phyloP scores from a whole-genome alignment of 2,329 filamentous ascomycete genomes.

The Dactylonectria estremocensis region DNA sequence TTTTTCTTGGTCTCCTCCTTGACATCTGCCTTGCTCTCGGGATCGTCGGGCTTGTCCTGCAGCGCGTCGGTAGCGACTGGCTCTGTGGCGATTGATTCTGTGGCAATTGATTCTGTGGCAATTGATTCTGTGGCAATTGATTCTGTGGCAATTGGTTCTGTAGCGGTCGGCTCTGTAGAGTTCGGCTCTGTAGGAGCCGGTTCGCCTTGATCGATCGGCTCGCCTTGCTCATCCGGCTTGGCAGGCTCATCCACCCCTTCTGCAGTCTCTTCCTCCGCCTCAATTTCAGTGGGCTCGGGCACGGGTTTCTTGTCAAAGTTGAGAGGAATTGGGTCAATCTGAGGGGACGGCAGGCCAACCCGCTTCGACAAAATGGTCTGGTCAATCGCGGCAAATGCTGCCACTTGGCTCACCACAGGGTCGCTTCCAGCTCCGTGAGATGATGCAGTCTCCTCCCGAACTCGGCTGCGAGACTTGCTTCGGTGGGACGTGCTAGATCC shows the following conservation, averaged over 20 bases:
- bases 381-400: slow-evolving; percentile 75
- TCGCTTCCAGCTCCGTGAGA: slow-evolving; percentile 52
- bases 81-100: slow-evolving; percentile 6
- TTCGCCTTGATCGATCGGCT: not conserved
- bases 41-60: not conserved
- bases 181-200: not conserved
- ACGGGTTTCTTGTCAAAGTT: slow-evolving; percentile 56
- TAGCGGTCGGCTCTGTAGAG: slow-evolving; percentile 1
- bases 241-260: slow-evolving; percentile 27
- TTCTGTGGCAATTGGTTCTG: slow-evolving; percentile 12
- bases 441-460: slow-evolving; percentile 44
- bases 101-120: slow-evolving; percentile 13
- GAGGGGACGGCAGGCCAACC: slow-evolving; percentile 64
- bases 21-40: not conserved
- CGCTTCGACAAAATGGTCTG: slow-evolving; percentile 72
- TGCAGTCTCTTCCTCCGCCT: slow-evolving; percentile 28
- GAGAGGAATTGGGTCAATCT: slow-evolving; percentile 64
- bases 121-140: slow-evolving; percentile 30
- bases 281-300: slow-evolving; percentile 45
- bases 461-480: slow-evolving; percentile 60
- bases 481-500: slow-evolving; percentile 51
- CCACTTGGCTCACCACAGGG: slow-evolving; percentile 65
- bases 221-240: not conserved
- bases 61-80: not conserved
- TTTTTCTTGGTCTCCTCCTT: slow-evolving; percentile 36